These are phyloP conservation scores for Nicotiana paniculata DNA, from an alignment of 257 asterid species.

Conservation along the genomic window DNA sequence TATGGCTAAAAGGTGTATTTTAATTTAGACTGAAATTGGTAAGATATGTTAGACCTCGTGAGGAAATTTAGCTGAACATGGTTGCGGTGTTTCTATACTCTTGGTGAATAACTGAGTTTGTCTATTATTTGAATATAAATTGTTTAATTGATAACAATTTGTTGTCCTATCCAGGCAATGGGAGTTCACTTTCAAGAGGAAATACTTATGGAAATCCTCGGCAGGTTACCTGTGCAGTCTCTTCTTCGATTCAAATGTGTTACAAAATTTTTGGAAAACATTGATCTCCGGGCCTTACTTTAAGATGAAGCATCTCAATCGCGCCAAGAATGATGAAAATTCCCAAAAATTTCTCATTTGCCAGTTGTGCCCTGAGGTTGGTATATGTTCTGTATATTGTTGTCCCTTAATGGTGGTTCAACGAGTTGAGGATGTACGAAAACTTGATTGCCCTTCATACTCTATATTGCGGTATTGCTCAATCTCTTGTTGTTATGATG, in stretches of 20 bases:
- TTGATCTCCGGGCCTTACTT: neutral
- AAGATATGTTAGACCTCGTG: too few species aligned
- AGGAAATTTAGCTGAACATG: too few species aligned
- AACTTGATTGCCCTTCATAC: neutral
- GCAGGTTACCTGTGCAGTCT: neutral
- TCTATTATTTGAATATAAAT: neutral
- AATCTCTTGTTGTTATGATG: neutral
- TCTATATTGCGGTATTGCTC: neutral
- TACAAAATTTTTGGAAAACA: neutral
- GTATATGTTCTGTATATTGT: neutral
- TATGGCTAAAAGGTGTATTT: neutral
- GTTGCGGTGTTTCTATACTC: neutral
- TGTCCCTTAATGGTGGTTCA: neutral
- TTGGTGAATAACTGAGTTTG: neutral
- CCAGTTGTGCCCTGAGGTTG: neutral
- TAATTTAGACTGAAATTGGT: too few species aligned
- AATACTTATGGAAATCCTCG: neutral
- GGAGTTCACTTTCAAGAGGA: neutral
- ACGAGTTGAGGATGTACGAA: neutral
- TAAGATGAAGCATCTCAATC: neutral
- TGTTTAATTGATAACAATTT: neutral
- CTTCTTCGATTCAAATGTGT: neutral
- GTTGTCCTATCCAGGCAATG: neutral
- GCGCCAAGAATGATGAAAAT: neutral
- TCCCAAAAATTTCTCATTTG: neutral